These are phyloP conservation scores for Pleurotus tuoliensis DNA, from an alignment of 768 basidiomycete genomes.

Conservation along the genomic window DNA sequence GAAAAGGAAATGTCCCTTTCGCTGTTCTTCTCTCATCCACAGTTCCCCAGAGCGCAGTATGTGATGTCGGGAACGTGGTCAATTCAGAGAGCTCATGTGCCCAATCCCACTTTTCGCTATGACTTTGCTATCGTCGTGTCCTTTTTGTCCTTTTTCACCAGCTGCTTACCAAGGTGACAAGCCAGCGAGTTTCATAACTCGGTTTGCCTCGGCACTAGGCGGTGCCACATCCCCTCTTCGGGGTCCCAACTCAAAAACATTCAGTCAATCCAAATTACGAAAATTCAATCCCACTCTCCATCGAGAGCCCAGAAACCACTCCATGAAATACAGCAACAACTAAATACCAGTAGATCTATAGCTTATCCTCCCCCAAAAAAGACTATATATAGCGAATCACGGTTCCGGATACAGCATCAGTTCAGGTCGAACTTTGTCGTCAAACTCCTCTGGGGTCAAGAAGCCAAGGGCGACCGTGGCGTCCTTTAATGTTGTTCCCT, in stretches of 20 bases:
- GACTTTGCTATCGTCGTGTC: slow-evolving; percentile 14
- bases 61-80: background rate
- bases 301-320: too few species aligned
- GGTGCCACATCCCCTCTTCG: slow-evolving; percentile 5
- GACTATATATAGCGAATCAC: slow-evolving; percentile 5
- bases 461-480: slow-evolving; percentile 87
- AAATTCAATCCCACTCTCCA: too few species aligned
- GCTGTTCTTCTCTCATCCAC: background rate
- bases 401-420: slow-evolving; percentile 76
- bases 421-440: slow-evolving; percentile 89
- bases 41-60: slow-evolving; percentile 1
- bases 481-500: slow-evolving; percentile 94
- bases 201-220: slow-evolving; percentile 5
- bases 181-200: slow-evolving; percentile 5
- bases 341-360: background rate
- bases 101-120: slow-evolving; percentile 18
- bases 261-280: background rate
- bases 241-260: slow-evolving; percentile 5
- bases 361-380: background rate
- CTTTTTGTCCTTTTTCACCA: slow-evolving; percentile 10
- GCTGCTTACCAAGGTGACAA: slow-evolving; percentile 9
- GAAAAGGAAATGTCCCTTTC: slow-evolving; percentile 17
- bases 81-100: slow-evolving; percentile 8
- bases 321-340: too few species aligned
- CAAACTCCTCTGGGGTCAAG: slow-evolving; percentile 88